A percentile compares a stretch with the other conserved stretches of the same genome.
Conservation (phyloP, 2,329 filamentous ascomycete species). For the Colletotrichum noveboracense region DNA sequence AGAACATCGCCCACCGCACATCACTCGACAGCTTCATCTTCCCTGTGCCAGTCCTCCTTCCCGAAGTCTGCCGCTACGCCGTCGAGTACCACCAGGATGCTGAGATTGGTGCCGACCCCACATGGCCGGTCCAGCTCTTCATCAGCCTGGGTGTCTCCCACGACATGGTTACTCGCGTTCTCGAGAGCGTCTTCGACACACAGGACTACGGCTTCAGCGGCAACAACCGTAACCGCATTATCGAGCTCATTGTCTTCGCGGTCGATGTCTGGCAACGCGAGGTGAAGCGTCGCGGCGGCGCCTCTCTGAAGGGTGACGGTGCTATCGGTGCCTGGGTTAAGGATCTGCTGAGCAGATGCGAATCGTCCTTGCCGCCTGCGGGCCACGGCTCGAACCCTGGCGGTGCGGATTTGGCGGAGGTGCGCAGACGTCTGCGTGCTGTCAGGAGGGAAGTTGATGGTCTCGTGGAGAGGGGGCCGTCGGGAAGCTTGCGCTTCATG, state of each 20-base stretch:
- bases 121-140: constrained; percentile 64
- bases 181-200: constrained; percentile 63
- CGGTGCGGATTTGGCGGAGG: constrained; percentile 48
- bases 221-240: constrained; percentile 51
- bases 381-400: constrained; percentile 48
- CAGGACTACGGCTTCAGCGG: constrained; percentile 65
- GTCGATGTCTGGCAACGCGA: constrained; percentile 56
- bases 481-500: constrained; percentile 50
- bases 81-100: constrained; percentile 63
- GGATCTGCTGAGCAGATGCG: constrained; percentile 57
- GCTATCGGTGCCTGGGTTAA: constrained; percentile 49
- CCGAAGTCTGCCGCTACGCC: constrained; percentile 67
- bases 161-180: constrained; percentile 59
- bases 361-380: constrained; percentile 46
- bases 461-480: constrained; percentile 46
- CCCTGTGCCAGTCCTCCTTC: constrained; percentile 64
- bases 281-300: constrained; percentile 50
- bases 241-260: constrained; percentile 59
- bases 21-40: constrained; percentile 71
- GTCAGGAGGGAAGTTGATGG: constrained; percentile 49
- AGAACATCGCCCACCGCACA: constrained; percentile 69
- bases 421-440: constrained; percentile 46
- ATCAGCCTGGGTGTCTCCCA: constrained; percentile 61
- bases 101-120: constrained; percentile 60
- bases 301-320: constrained; percentile 38